A percentile compares a stretch with the other conserved stretches of the same genome.
phyloP scores from a whole-genome alignment of 2,329 filamentous ascomycete genomes.

The Penicillium sclerotigenum region DNA sequence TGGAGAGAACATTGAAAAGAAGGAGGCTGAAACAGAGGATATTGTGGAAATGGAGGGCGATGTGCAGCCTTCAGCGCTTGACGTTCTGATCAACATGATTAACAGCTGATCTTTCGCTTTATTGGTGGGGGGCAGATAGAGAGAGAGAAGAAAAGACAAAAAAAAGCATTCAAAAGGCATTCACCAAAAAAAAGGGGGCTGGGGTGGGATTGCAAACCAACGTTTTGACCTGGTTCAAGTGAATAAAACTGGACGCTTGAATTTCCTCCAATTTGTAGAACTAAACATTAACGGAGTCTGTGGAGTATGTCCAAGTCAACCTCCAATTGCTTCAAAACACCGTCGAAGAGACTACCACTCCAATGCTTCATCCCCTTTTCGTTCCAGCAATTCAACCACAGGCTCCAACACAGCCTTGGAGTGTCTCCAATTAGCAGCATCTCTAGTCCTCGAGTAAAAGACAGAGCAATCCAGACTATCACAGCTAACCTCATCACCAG shows the following conservation, averaged over 20 bases:
- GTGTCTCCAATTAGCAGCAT: conserved; percentile 37
- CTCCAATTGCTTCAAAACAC: neutral
- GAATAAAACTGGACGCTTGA: neutral
- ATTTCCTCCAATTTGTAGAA: neutral
- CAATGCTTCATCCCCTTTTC: conserved; percentile 31
- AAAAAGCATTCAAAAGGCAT: neutral
- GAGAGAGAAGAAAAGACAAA: neutral
- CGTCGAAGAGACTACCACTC: conserved; percentile 33
- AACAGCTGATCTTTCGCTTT: neutral
- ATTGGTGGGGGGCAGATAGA: neutral
- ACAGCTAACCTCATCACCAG: conserved; percentile 75
- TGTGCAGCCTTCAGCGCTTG: conserved; percentile 26
- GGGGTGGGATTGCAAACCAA: neutral
- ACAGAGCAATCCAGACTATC: conserved; percentile 91
- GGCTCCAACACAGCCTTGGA: conserved; percentile 37
- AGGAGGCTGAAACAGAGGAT: conserved; percentile 1
- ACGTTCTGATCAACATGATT: conserved; percentile 19
- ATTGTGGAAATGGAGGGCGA: conserved; percentile 25
- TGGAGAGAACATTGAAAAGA: neutral
- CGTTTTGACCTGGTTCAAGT: too few relatives aligned
- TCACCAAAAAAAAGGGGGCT: neutral
- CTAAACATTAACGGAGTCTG: neutral
- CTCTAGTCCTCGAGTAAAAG: conserved; percentile 62
- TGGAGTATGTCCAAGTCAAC: conserved; percentile 10
- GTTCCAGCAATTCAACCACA: conserved; percentile 37